Conservation (phyloP, 1,139 yeast species). For the Wickerhamomyces sp. region DNA sequence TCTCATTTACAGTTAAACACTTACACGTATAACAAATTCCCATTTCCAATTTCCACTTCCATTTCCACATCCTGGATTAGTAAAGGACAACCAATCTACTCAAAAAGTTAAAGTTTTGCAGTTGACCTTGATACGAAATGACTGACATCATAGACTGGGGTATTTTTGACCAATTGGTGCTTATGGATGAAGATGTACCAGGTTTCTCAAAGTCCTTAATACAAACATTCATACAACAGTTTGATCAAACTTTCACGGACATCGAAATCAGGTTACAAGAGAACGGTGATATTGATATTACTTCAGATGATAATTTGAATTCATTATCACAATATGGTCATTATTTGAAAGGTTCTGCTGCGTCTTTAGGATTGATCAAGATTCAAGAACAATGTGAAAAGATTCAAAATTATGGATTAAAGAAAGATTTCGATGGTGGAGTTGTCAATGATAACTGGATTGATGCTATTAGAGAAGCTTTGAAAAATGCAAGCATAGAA, state of each 20-base stretch:
- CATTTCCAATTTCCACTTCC: no score
- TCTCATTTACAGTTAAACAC: no score
- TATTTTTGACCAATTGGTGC: conserved; percentile 80
- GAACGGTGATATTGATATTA: background rate
- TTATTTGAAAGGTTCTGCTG: conserved; percentile 92
- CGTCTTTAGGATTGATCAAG: conserved; percentile 81
- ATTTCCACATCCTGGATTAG: no score
- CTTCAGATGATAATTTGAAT: conserved; percentile 39
- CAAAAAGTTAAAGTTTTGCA: no score
- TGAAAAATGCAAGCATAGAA: conserved; percentile 52
- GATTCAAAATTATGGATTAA: conserved; percentile 83
- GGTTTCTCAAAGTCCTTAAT: conserved; percentile 77
- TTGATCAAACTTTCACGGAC: conserved; percentile 69
- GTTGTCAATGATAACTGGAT: conserved; percentile 25
- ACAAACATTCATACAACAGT: conserved; percentile 85
- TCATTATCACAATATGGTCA: conserved; percentile 79
- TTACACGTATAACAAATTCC: no score
- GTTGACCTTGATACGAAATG: no score
- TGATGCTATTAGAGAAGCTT: conserved; percentile 42
- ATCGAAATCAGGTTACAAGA: conserved; percentile 52
- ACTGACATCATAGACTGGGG: conserved; percentile 78
- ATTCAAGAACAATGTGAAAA: conserved; percentile 88
- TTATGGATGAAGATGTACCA: conserved; percentile 88
- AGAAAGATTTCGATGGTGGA: conserved; percentile 32
- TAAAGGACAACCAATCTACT: no score